A percentile compares a stretch with the other conserved stretches of the same genome.
Evolutionary conservation across 2,329 filamentous ascomycete genomes (phyloP).

Genomic region (Diaporthe sp.): DNA sequence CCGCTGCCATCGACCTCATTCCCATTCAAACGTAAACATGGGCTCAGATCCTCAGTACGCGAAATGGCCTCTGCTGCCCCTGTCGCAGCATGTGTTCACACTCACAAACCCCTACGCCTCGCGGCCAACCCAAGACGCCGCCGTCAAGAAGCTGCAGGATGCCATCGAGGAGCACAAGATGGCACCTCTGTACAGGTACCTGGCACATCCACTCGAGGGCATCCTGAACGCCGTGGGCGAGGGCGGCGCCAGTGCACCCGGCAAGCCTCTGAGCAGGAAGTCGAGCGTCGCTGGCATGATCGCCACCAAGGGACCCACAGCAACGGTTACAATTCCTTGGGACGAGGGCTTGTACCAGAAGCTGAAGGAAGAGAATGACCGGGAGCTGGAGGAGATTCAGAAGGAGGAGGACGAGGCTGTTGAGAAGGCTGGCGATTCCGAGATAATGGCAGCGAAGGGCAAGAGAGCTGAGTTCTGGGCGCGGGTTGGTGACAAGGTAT

Average conservation of each 20-base stretch:
- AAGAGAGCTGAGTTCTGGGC: constrained; percentile 98
- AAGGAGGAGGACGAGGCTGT: constrained; percentile 94
- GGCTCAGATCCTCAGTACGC: constrained; percentile 87
- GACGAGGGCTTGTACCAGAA: constrained; percentile 89
- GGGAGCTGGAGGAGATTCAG: constrained; percentile 81
- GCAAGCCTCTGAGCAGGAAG: constrained; percentile 76
- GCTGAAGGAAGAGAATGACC: constrained; percentile 82
- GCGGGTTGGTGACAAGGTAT: constrained; percentile 93
- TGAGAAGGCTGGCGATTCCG: constrained; percentile 96
- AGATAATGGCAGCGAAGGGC: constrained; percentile 91
- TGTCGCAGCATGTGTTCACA: constrained; percentile 89
- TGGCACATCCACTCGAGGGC: constrained; percentile 85
- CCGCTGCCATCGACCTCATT: background rate
- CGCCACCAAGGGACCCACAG: constrained; percentile 76
- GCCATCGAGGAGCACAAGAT: constrained; percentile 88
- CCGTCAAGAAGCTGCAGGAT: constrained; percentile 83
- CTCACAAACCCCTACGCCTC: constrained; percentile 84
- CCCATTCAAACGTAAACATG: constrained; percentile 65
- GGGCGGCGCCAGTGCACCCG: constrained; percentile 61
- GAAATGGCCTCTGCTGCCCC: constrained; percentile 84
- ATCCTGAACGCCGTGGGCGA: constrained; percentile 85
- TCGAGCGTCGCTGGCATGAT: constrained; percentile 81
- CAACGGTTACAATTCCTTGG: constrained; percentile 83
- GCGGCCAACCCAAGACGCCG: constrained; percentile 75
- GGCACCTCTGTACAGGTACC: constrained; percentile 87